Evolutionary conservation across 31 red algal species (phyloP).

Genomic region (Porphyra umbilicalis): DNA sequence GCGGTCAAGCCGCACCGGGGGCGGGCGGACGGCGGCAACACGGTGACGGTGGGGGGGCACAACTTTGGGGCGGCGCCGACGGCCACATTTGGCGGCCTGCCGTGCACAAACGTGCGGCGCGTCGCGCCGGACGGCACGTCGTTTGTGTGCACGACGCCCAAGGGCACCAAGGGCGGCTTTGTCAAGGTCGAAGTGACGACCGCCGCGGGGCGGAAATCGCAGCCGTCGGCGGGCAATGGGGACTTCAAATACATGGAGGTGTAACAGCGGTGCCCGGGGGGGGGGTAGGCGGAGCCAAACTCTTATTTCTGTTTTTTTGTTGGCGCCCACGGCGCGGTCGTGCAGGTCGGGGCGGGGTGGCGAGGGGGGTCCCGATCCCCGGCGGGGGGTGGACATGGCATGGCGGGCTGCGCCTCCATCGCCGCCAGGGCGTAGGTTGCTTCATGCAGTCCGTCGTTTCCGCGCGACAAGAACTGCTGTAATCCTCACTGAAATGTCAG

Average conservation of each 20-base stretch:
- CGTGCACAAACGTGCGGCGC: slow-evolving; percentile 13
- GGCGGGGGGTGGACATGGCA: no score
- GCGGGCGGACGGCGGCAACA: slow-evolving; percentile 27
- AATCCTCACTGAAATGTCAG: no score
- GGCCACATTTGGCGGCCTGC: slow-evolving; percentile 34
- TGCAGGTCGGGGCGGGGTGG: no score
- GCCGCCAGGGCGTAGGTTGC: no score
- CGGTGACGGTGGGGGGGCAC: slow-evolving; percentile 23
- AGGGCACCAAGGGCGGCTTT: neutral
- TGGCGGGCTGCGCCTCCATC: no score
- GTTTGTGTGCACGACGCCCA: slow-evolving; percentile 16
- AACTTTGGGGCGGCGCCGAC: slow-evolving; percentile 13
- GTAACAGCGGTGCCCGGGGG: no score
- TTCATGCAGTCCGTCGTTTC: no score
- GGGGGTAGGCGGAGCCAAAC: no score
- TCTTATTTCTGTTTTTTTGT: no score
- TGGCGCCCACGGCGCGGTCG: no score
- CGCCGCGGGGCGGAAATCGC: neutral
- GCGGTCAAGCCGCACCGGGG: slow-evolving; percentile 42
- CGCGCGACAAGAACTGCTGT: no score
- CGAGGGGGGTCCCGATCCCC: no score
- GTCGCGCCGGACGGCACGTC: slow-evolving; percentile 2
- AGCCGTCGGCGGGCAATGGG: neutral
- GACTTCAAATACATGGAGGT: neutral
- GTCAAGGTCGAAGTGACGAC: slow-evolving; percentile 26